A percentile compares a stretch with the other conserved stretches of the same genome.
phyloP scores from a whole-genome alignment of 805 yeast species.

The Lachancea fermentati region DNA sequence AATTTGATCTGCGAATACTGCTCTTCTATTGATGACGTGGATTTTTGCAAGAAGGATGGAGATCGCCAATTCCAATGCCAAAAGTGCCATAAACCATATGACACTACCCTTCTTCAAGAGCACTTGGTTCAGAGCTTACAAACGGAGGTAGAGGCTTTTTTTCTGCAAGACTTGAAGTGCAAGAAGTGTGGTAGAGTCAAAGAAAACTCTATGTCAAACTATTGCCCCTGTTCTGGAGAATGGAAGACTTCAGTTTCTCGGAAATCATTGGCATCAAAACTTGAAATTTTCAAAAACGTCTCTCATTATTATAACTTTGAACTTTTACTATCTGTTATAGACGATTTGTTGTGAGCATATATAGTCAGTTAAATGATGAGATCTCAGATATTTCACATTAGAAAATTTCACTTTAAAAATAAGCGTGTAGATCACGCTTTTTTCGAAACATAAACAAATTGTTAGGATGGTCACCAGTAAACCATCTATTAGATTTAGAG shows the following conservation, averaged over 20 bases:
- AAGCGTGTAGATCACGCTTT: not conserved
- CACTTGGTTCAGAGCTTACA: constrained; percentile 60
- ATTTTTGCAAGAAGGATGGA: constrained; percentile 68
- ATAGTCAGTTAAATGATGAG: not conserved
- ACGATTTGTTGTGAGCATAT: constrained; percentile 1
- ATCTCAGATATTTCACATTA: too few species aligned
- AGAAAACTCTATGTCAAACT: constrained; percentile 60
- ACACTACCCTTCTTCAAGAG: constrained; percentile 73
- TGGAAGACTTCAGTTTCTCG: constrained; percentile 60
- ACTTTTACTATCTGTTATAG: constrained; percentile 37
- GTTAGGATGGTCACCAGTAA: not conserved
- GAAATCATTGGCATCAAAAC: constrained; percentile 39
- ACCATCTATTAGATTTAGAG: constrained; percentile 13
- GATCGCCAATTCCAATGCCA: constrained; percentile 50
- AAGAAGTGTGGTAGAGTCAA: constrained; percentile 64
- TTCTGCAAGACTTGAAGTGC: constrained; percentile 79
- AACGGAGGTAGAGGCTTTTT: constrained; percentile 51
- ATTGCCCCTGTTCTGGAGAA: constrained; percentile 84
- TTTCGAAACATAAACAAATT: not conserved
- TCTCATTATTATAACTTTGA: constrained; percentile 56
- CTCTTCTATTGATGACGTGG: constrained; percentile 66
- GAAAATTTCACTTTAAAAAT: not conserved
- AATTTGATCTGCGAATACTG: constrained; percentile 78
- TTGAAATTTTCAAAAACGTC: constrained; percentile 51
- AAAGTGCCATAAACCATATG: constrained; percentile 58